These are phyloP conservation scores for Chlorella sp. DNA, from an alignment of 139 green algal genomes.

Conservation along the genomic window DNA sequence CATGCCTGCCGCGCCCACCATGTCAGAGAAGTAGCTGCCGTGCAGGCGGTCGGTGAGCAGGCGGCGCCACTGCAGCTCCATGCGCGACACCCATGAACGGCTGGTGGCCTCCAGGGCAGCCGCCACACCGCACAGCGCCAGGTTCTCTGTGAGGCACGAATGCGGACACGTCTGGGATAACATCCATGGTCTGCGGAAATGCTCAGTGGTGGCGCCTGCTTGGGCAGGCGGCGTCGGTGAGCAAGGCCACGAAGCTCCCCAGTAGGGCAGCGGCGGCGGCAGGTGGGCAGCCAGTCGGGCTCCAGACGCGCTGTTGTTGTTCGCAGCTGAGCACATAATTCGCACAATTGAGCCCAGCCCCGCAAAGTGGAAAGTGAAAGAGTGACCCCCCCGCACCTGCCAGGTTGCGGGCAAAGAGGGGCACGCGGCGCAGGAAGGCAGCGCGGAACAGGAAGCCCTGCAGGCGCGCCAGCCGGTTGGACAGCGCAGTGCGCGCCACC, in stretches of 20 bases:
- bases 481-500: conserved; percentile 58
- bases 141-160: conserved; percentile 56
- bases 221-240: too few relatives aligned
- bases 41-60: conserved; percentile 67
- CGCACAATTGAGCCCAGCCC: too few relatives aligned
- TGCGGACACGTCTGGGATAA: too few relatives aligned
- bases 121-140: conserved; percentile 63
- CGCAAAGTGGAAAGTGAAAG: too few relatives aligned
- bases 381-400: background rate
- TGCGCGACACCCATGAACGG: conserved; percentile 41
- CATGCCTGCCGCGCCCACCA: conserved; percentile 39
- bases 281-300: too few relatives aligned
- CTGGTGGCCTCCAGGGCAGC: conserved; percentile 58
- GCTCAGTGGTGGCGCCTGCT: too few relatives aligned
- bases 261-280: too few relatives aligned
- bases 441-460: conserved; percentile 78
- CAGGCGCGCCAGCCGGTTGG: conserved; percentile 70
- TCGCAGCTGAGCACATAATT: too few relatives aligned
- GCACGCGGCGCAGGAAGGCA: conserved; percentile 70
- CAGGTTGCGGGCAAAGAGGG: conserved; percentile 68
- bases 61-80: conserved; percentile 66
- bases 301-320: too few relatives aligned
- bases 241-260: too few relatives aligned
- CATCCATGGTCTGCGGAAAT: too few relatives aligned
- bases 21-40: conserved; percentile 67